Percentiles rank a stretch among this genome's conserved stretches.
phyloP scores from a whole-genome alignment of 2,329 filamentous ascomycete species.

The Trichoderma sp. region DNA sequence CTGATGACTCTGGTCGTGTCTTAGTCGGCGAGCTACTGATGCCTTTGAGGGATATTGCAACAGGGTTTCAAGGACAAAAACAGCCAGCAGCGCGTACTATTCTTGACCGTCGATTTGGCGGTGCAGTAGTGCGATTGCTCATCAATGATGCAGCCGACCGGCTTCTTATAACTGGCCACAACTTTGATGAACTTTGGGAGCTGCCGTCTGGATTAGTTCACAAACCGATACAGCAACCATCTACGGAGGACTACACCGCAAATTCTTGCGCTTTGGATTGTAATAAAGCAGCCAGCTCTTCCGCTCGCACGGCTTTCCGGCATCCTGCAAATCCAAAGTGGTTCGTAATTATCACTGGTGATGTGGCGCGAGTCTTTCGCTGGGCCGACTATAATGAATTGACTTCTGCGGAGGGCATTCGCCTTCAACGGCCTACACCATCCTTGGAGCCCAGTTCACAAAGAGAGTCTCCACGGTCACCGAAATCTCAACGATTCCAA shows the following conservation, averaged over 20 bases:
- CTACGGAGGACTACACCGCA: not conserved
- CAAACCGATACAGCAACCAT: not conserved
- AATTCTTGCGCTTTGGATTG: not conserved
- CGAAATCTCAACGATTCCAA: not conserved
- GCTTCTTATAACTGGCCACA: not conserved
- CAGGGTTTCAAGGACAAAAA: not conserved
- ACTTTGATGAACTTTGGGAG: not conserved
- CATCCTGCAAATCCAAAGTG: not conserved
- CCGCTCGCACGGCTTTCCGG: not conserved
- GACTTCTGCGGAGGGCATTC: not conserved
- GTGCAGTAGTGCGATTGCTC: not conserved
- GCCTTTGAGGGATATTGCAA: not conserved
- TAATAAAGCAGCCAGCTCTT: not conserved
- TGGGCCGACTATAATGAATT: not conserved
- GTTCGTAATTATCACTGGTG: not conserved
- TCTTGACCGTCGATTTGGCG: not conserved
- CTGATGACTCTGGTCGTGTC: not conserved
- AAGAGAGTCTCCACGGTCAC: not conserved
- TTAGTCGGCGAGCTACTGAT: not conserved
- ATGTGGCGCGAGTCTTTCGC: not conserved
- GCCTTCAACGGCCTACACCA: not conserved
- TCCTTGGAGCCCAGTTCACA: not conserved
- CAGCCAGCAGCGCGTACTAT: not conserved
- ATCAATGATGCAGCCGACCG: not conserved
- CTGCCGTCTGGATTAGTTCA: not conserved